These are phyloP conservation scores for Solanum hybrid DNA, from an alignment of 305 asterid genomes.

Conservation along the genomic window DNA sequence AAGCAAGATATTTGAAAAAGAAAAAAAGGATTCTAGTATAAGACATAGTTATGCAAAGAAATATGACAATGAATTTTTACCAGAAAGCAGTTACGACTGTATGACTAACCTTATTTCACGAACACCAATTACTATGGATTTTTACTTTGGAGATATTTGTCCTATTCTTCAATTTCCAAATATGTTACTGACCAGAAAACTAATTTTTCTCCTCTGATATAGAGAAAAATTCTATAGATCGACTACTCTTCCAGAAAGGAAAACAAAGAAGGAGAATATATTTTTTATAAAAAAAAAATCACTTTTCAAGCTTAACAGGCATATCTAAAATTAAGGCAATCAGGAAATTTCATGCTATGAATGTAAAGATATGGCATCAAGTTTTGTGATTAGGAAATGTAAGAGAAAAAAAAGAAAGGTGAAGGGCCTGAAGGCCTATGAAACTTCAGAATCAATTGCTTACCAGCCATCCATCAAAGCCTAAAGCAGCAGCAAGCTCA, in stretches of 20 bases:
- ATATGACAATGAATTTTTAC: not conserved
- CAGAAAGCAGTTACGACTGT: not conserved
- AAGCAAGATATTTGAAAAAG: conserved; percentile 6
- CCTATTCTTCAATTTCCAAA: not conserved
- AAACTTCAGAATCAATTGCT: conserved; percentile 12
- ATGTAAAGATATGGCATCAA: not conserved
- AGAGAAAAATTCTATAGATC: not conserved
- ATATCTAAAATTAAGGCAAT: not conserved
- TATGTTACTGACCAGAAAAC: not conserved
- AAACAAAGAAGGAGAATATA: not conserved
- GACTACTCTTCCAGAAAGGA: not conserved
- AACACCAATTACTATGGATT: not conserved
- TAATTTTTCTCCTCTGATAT: not conserved
- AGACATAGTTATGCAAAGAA: conserved; percentile 6
- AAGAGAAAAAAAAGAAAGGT: not conserved
- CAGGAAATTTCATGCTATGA: not conserved
- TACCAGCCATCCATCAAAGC: conserved; percentile 99
- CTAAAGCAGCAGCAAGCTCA: conserved; percentile 81
- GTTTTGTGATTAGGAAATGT: not conserved
- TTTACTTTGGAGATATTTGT: not conserved
- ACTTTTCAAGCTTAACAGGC: not conserved
- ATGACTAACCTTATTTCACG: not conserved
- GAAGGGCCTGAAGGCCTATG: not conserved
- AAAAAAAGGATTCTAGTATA: not conserved
- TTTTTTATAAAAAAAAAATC: not conserved